Evolutionary conservation across 805 yeast genomes (phyloP).

Genomic region (Kazachstania bromeliacearum): DNA sequence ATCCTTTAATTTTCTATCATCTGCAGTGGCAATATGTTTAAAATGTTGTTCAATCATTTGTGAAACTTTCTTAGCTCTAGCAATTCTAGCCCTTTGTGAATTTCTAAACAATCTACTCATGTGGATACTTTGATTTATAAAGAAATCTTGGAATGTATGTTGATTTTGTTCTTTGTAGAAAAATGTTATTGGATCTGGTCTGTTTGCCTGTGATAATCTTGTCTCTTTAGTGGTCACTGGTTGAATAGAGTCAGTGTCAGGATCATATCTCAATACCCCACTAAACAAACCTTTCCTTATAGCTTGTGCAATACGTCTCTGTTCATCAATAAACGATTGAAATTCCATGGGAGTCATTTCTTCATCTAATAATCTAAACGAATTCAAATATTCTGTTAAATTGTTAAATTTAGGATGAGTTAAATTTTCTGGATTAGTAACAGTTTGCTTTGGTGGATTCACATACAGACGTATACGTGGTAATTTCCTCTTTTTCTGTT

Average conservation of each 20-base stretch:
- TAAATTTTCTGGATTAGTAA: constrained; percentile 55
- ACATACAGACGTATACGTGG: constrained; percentile 30
- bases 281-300: constrained; percentile 40
- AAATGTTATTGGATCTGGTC: constrained; percentile 39
- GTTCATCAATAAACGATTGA: constrained; percentile 45
- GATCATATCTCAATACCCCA: constrained; percentile 38
- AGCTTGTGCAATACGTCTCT: constrained; percentile 34
- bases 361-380: constrained; percentile 52
- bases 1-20: constrained; percentile 69
- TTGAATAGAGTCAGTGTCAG: constrained; percentile 32
- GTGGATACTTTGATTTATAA: constrained; percentile 64
- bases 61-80: constrained; percentile 64
- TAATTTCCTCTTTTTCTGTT: constrained; percentile 9
- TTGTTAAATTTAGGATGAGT: constrained; percentile 36
- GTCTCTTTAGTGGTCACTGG: constrained; percentile 37
- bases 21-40: constrained; percentile 78
- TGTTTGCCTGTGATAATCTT: constrained; percentile 30
- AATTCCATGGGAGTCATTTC: constrained; percentile 55
- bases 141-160: constrained; percentile 59
- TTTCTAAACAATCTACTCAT: constrained; percentile 64
- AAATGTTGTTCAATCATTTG: constrained; percentile 80
- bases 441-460: constrained; percentile 36
- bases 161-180: constrained; percentile 29
- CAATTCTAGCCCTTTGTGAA: constrained; percentile 50
- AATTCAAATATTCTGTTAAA: constrained; percentile 39